Evolutionary conservation across 305 asterid genomes (phyloP), one percentile per base, ranked within the genome.

Genomic region (Lippia alba): DNA sequence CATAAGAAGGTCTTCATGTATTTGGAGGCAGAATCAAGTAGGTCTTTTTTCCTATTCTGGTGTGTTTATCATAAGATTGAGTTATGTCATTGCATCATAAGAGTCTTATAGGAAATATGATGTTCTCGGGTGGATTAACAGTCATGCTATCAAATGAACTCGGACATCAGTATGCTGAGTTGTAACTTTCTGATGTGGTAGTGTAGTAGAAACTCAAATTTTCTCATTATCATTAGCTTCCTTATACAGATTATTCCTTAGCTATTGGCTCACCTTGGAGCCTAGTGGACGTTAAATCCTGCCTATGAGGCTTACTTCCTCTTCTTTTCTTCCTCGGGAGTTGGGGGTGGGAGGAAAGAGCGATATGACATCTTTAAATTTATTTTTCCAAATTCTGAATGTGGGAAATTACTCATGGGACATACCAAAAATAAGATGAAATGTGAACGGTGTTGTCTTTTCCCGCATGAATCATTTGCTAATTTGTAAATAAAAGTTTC

Each of bases 321-420:
- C 30, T 24, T 24, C 30, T 24, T 24, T 24, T 24, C 30, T 24
- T 24, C 30, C 30, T 24, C 30, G 20, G 5, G 18, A 20, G 8
- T 15, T 5, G 55, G 15, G 15, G 15, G 15, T 49, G 55, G 15
- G 20, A 49, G 19, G 55, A 15, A 49, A 49, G 16, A 24, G 19
- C 20, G 6, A 49, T 15, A 49, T 4, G 5, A 14, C 20, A 49
- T 49, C 30, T 24, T 12, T 46, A 11, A 46, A 4, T 9, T 46
- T 46, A 11, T n/a, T 46, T 46, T 46, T 6, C 7, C 17, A 40
- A 59, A 34, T n/a, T 9, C 36, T 12, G 1, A 60, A 49, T 12
- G 30, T 58, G 49, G 33, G 17, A 14, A 36, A 60, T 49, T 49
- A 53, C 36, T 18, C 20, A 69, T 45, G 17, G 17, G 40, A 68